Percentiles rank a stretch among this genome's conserved stretches.
Conservation (phyloP, 225 moss, liverwort and hornwort genomes). For the Ulota crispa region DNA sequence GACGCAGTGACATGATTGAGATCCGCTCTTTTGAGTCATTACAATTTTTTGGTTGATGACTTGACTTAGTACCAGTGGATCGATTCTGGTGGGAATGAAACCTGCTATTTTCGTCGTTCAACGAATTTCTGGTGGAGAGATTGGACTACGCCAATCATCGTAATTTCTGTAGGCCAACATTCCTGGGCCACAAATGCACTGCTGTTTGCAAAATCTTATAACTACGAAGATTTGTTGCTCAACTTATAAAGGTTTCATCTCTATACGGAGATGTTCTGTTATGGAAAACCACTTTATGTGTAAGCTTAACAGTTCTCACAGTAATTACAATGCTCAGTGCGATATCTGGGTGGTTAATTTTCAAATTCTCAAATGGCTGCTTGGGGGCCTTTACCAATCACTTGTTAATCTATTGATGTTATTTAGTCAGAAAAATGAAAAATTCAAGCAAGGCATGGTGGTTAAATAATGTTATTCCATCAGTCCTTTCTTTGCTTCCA, state of each 20-base stretch:
- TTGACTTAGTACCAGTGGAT: neutral
- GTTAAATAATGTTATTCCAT: too few species aligned
- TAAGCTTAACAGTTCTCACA: neutral
- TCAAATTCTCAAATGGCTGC: too few species aligned
- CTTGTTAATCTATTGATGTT: too few species aligned
- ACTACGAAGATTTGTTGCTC: neutral
- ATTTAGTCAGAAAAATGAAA: too few species aligned
- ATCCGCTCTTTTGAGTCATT: neutral
- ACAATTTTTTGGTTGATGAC: neutral
- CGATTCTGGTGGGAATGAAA: neutral
- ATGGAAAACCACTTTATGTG: neutral
- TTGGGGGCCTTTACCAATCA: too few species aligned
- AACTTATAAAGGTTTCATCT: too few species aligned
- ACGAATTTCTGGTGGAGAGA: neutral
- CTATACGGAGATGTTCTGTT: neutral
- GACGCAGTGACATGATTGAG: conserved; percentile 1
- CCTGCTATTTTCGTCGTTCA: neutral
- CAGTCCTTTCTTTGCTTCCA: too few species aligned
- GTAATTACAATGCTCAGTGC: neutral
- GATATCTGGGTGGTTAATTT: too few species aligned
- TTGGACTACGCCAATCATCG: neutral
- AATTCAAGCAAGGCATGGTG: too few species aligned
- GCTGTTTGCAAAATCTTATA: too few species aligned
- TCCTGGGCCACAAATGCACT: neutral
- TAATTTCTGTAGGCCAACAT: neutral